Percentiles rank a stretch among this genome's conserved stretches.
phyloP scores from a whole-genome alignment of 1,284 basidiomycete species.

The Moesziomyces antarcticus region DNA sequence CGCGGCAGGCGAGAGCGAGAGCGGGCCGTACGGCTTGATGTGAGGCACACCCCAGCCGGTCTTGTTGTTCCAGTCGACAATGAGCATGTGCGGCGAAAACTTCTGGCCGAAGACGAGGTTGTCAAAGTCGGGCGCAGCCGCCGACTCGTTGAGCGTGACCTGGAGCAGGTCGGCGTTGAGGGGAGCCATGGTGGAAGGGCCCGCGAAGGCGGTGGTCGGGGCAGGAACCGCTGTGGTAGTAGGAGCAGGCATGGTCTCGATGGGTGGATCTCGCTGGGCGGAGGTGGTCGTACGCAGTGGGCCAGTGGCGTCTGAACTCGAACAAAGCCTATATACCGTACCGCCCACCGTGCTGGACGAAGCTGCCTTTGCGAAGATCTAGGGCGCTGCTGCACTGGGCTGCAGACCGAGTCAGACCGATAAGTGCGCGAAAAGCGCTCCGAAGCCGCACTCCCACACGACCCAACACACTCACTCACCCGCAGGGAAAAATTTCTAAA shows the following conservation, averaged over 20 bases:
- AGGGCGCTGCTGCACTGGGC: background rate
- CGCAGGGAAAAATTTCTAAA: conserved; percentile 1
- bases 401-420: conserved; percentile 14
- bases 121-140: conserved; percentile 52
- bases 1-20: conserved; percentile 48
- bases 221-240: conserved; percentile 15
- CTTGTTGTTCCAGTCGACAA: conserved; percentile 79
- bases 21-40: conserved; percentile 76
- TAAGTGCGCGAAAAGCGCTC: conserved; percentile 18
- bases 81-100: conserved; percentile 90
- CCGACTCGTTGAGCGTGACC: conserved; percentile 37
- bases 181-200: conserved; percentile 30
- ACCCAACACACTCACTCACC: too few species aligned
- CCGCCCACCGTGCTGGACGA: background rate
- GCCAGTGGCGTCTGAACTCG: too few species aligned
- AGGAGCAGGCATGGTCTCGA: conserved; percentile 22
- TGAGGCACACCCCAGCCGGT: conserved; percentile 83
- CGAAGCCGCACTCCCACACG: background rate
- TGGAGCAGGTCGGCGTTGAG: conserved; percentile 49
- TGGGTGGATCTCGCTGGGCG: too few species aligned
- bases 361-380: background rate
- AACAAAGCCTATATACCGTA: background rate
- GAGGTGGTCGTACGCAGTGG: too few species aligned
- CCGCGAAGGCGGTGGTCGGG: conserved; percentile 9
- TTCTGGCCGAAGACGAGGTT: conserved; percentile 71